Conservation (phyloP, 352 stramenopile genomes). For the Pythium pyrilobum region DNA sequence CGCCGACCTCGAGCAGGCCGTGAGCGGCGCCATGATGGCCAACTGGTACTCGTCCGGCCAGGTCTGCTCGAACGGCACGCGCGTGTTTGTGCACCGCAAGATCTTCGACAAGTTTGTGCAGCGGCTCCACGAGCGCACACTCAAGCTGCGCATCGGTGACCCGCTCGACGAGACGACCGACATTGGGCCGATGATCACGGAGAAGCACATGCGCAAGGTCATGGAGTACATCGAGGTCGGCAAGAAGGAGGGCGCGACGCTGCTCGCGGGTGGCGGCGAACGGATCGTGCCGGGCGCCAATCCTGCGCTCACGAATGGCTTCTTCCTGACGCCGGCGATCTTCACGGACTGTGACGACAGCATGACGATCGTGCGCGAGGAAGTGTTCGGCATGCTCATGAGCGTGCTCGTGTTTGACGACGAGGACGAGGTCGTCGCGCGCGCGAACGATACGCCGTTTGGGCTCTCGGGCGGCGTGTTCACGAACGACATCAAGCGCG, state of each 20-base stretch:
- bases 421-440: constrained; percentile 66
- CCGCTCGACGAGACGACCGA: constrained; percentile 73
- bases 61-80: constrained; percentile 88
- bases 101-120: constrained; percentile 82
- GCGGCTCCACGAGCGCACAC: constrained; percentile 71
- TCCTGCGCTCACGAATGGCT: constrained; percentile 53
- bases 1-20: constrained; percentile 73
- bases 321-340: constrained; percentile 88
- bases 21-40: constrained; percentile 76
- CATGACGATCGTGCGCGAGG: constrained; percentile 83
- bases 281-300: constrained; percentile 36
- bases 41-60: constrained; percentile 88
- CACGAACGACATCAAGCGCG: constrained; percentile 75
- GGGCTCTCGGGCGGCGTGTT: constrained; percentile 83
- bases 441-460: constrained; percentile 80
- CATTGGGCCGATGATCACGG: constrained; percentile 86
- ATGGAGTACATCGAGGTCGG: constrained; percentile 61
- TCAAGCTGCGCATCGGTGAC: constrained; percentile 75
- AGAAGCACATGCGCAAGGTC: constrained; percentile 76
- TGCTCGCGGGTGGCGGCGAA: constrained; percentile 51
- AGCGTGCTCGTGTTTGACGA: constrained; percentile 68
- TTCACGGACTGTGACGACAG: constrained; percentile 85
- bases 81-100: constrained; percentile 83
- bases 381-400: constrained; percentile 87
- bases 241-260: constrained; percentile 47